phyloP scores from a whole-genome alignment of 2,329 filamentous ascomycete genomes.

The Cladosporium oxysporum region DNA sequence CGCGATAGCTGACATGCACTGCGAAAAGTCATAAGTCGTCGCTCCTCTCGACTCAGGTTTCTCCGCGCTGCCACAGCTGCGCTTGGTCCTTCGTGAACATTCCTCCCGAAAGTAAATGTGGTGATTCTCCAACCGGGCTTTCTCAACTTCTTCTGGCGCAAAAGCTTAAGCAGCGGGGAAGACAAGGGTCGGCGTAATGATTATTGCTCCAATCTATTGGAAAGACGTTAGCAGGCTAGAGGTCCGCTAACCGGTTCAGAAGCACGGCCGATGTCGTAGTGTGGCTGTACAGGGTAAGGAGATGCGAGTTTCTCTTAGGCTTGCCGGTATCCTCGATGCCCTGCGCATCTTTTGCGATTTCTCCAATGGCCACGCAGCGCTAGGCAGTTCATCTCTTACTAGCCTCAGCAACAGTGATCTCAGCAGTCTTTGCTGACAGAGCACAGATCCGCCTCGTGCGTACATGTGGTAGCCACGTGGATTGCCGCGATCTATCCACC shows the following conservation, averaged over 20 bases:
- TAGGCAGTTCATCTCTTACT: background rate
- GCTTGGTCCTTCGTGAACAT: background rate
- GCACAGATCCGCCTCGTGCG: background rate
- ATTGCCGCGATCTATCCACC: background rate
- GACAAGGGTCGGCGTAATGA: background rate
- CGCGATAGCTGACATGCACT: background rate
- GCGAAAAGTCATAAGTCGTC: background rate
- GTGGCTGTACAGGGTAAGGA: background rate
- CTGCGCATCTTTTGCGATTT: background rate
- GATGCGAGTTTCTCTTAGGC: background rate
- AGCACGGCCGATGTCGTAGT: background rate
- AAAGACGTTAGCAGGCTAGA: background rate
- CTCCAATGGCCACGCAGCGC: background rate
- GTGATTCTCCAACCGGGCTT: background rate
- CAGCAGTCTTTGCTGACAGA: background rate
- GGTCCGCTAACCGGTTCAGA: background rate
- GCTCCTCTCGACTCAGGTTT: background rate
- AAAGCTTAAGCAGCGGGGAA: background rate
- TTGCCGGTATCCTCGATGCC: background rate
- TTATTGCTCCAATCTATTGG: background rate
- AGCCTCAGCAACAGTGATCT: background rate
- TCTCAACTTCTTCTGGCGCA: background rate
- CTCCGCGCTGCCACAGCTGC: background rate
- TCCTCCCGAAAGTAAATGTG: background rate
- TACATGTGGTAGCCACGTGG: conserved; percentile 2